Percentiles rank a stretch among this genome's conserved stretches.
Conservation (phyloP, 2,329 filamentous ascomycete species). For the Ophiostoma tasmaniense region DNA sequence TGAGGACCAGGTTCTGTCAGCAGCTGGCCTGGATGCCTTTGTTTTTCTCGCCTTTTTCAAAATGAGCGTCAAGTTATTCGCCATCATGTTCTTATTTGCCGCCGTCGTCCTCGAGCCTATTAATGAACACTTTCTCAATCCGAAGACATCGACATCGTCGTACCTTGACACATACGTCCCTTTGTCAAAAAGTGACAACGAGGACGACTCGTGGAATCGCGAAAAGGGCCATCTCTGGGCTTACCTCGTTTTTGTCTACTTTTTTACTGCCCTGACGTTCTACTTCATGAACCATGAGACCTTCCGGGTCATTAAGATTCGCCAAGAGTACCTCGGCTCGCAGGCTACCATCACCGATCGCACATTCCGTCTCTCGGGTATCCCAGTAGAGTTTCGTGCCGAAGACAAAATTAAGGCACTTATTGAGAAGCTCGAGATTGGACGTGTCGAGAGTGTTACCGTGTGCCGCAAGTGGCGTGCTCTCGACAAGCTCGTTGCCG, state of each 20-base stretch:
- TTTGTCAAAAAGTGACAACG: conserved; percentile 23
- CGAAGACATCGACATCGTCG: conserved; percentile 9
- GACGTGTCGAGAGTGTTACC: conserved; percentile 79
- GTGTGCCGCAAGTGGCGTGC: conserved; percentile 81
- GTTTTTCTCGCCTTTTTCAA: conserved; percentile 95
- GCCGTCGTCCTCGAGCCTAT: conserved; percentile 75
- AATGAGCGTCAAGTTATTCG: conserved; percentile 80
- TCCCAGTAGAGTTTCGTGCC: conserved; percentile 68
- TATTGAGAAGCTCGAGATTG: conserved; percentile 80
- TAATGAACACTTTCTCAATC: conserved; percentile 55
- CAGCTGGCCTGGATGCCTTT: conserved; percentile 88
- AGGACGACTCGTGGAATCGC: conserved; percentile 28
- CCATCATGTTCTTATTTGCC: conserved; percentile 72
- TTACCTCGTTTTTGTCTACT: conserved; percentile 88
- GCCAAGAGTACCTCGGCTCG: conserved; percentile 85
- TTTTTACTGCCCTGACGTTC: conserved; percentile 75
- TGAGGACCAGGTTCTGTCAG: conserved; percentile 81
- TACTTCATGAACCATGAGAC: conserved; percentile 81
- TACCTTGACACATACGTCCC: background rate
- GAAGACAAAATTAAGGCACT: conserved; percentile 79
- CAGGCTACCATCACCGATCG: conserved; percentile 95
- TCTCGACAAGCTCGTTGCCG: conserved; percentile 64
- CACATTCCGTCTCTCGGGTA: conserved; percentile 83
- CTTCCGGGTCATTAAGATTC: conserved; percentile 70
- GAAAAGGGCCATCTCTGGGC: conserved; percentile 67